Conservation (phyloP, 495 filamentous ascomycete species). For the Penicillium coffeae region DNA sequence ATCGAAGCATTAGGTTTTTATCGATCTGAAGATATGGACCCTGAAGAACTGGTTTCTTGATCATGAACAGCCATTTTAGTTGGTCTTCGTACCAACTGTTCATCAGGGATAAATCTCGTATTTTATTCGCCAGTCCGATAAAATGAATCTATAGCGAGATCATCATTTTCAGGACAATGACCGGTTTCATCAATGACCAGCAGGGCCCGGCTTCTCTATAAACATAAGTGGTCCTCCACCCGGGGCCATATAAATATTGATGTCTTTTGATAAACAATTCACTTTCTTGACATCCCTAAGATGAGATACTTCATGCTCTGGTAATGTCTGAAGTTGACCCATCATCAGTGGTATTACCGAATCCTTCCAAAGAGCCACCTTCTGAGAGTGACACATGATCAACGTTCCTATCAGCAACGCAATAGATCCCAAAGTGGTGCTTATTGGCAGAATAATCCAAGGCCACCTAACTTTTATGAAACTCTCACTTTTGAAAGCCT, state of each 20-base stretch:
- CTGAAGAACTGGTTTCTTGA: conserved; percentile 20
- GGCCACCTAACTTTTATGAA: not conserved
- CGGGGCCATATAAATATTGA: not conserved
- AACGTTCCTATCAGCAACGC: not conserved
- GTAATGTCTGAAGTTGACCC: not conserved
- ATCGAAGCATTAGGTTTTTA: conserved; percentile 42
- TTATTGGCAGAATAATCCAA: not conserved
- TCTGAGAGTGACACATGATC: not conserved
- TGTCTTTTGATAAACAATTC: not conserved
- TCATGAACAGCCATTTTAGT: too few relatives aligned
- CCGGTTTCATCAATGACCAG: too few relatives aligned
- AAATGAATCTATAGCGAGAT: too few relatives aligned
- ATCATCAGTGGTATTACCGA: not conserved
- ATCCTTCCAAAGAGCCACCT: not conserved
- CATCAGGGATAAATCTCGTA: too few relatives aligned
- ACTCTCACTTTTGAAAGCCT: not conserved
- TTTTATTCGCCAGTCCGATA: too few relatives aligned
- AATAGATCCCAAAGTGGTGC: not conserved
- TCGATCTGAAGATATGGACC: conserved; percentile 32
- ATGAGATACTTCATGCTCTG: not conserved
- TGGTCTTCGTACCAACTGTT: too few relatives aligned
- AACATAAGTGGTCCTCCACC: not conserved
- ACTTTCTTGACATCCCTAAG: not conserved
- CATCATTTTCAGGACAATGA: too few relatives aligned
- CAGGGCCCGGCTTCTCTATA: too few relatives aligned